These are phyloP conservation scores for Buxus sempervirens DNA, from an alignment of 164 flowering plant genomes.

Conservation along the genomic window DNA sequence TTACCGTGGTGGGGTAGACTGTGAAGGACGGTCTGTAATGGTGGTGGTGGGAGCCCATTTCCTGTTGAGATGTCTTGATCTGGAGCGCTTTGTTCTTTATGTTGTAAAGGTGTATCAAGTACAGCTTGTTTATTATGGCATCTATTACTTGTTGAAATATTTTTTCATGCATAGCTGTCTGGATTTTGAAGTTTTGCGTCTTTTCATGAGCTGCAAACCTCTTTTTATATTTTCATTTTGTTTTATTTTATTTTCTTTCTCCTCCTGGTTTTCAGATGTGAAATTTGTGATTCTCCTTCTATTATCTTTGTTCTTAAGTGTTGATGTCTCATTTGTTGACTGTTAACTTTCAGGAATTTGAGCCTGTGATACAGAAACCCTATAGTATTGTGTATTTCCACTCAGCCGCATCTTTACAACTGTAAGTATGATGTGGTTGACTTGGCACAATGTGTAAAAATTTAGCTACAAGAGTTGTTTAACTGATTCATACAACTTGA, in stretches of 20 bases:
- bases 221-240: neutral
- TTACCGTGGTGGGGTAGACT: constrained; percentile 98
- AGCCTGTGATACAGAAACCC: constrained; percentile 96
- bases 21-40: constrained; percentile 97
- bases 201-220: neutral
- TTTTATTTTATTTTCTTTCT: neutral
- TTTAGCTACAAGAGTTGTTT: neutral
- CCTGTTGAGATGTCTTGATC: constrained; percentile 96
- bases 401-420: constrained; percentile 90
- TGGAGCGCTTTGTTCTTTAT: constrained; percentile 86
- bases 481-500: no score
- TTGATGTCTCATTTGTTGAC: constrained; percentile 10
- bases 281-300: no score
- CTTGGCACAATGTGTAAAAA: constrained; percentile 7
- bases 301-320: neutral
- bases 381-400: constrained; percentile 91
- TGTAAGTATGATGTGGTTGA: constrained; percentile 47
- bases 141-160: neutral
- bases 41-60: constrained; percentile 99
- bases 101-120: constrained; percentile 68
- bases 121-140: neutral
- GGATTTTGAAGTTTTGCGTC: neutral
- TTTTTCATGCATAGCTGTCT: neutral
- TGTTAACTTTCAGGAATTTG: constrained; percentile 76
- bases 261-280: neutral